Base-by-base conservation (phyloP, 2,329 filamentous ascomycete genomes). In the Claviceps pazoutovae region DNA sequence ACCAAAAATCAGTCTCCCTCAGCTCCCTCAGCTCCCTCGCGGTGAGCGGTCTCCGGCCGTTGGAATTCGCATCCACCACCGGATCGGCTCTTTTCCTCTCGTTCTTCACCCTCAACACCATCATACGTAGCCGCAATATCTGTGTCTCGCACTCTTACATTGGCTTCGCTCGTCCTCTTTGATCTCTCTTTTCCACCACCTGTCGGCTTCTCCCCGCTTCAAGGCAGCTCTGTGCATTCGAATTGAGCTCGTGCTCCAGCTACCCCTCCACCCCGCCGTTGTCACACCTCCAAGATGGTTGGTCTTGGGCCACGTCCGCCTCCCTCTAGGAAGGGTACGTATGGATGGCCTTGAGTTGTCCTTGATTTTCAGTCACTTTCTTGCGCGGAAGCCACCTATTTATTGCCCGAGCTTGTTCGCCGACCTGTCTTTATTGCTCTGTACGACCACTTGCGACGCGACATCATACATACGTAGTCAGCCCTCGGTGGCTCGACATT, bases 311-410 rank as follows among this genome's bases (percentile, higher is more conserved):
- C 72, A 60, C 70, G 72, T 63, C 71, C 68, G 63, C 72, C 71
- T 57, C 71, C 71, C 60, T 72, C 70, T 60, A 69, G 73, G 59
- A 88, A 86, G 78, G 86, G 86, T 86, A 78, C 67, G 80, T 77
- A 56, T 55, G 53, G 51, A 43, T 48, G n/a, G 39, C 43, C 30
- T 34, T 46, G 46, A 17, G 36, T 45, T 11, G 21, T 34, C 5
- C 23, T 42, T 13, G 14, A 13, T 51, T 14, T 23, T 53, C 52
- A 14, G 30, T 38, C n/a, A 9, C 34, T 23, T 38, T 17, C 13
- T 17, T 48, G 36, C 48, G 21, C 46, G 9, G 23, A 4, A 48
- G 45, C 26, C 26, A 48, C 19, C 50, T 46, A 9, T 51, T 14
- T 38, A 34, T 50, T 45, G 17, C 38, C 46, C 46, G 16, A 50